A percentile compares a stretch with the other conserved stretches of the same genome.
Evolutionary conservation across 331 rosid genomes (phyloP).

Genomic region (Quercus lobata): DNA sequence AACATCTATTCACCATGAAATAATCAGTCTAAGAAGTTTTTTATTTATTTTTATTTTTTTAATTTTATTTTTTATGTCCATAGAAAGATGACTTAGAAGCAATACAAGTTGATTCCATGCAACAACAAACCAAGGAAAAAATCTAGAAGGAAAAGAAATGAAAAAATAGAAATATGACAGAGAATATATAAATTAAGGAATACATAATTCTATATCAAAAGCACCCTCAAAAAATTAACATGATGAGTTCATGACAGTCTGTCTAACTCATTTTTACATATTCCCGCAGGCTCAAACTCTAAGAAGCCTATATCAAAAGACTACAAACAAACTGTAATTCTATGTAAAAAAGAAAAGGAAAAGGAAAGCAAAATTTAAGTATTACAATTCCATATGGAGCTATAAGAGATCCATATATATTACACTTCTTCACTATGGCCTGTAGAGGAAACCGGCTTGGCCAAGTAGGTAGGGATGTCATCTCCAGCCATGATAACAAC

Average conservation of each 20-base stretch:
- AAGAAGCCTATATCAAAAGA: not conserved
- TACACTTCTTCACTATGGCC: not conserved
- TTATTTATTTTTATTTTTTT: not conserved
- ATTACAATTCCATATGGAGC: not conserved
- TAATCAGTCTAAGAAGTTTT: not conserved
- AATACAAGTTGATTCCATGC: not conserved
- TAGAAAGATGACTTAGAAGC: not conserved
- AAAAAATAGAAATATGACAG: not conserved
- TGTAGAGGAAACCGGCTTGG: not conserved
- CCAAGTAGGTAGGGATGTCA: not conserved
- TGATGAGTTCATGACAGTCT: not conserved
- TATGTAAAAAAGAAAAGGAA: not conserved
- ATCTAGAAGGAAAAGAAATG: not conserved
- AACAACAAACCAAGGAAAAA: not conserved
- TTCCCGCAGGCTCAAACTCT: not conserved
- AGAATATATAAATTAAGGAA: not conserved
- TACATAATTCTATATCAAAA: not conserved
- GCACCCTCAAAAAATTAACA: not conserved
- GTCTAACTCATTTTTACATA: not conserved
- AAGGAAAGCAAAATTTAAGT: not conserved
- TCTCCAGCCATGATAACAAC: constrained; percentile 4
- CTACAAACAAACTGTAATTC: not conserved
- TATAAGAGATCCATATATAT: not conserved
- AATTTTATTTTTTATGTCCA: not conserved
- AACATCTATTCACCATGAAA: not conserved